Base-by-base conservation (phyloP, 495 filamentous ascomycete species). In the Aspergillus diversus region DNA sequence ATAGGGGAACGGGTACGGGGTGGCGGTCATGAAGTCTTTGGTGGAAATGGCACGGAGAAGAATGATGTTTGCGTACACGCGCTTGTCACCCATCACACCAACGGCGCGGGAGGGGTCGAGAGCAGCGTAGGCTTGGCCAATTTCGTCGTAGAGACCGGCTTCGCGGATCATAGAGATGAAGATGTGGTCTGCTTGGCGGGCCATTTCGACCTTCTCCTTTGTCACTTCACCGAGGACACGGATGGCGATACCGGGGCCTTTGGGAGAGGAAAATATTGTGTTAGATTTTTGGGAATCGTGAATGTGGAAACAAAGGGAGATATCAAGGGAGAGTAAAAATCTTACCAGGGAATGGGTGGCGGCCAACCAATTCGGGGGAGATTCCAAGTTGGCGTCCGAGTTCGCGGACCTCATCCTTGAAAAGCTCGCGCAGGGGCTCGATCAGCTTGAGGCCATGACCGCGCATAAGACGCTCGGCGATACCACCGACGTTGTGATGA, bases 161-260 rank as follows among this genome's bases (percentile, higher is more conserved):
- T 86, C 88, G 52, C 78, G 81, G 76, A 99, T 96, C 85, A 90
- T 90, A 57, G 84, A 81, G 69, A 97, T 96, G 79, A 94, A 99
- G 59, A 82, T 82, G 64, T 90, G 73, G 72, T 98, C 95, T 3
- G 95, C 95, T 68, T 91, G 77, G 16, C 93, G 83, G 15, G 87
- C 92, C 42, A 97, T 96, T 32, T 84, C 84, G 32, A 97, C 87
- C 55, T 88, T 84, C 66, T 93, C 89, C 5, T 81, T 80, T 11
- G 90, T 97, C 5, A 97, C 90, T 61, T 96, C 94, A 42, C 95
- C 95, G 0, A 97, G 79, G 54, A 98, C 88, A 55, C 95, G 87
- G 69, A 98, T 92, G 27, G 89, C 95, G 61, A 99, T 87, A 5
- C 93, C 95, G 0, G 95, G 92, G 12, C 89, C 84, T 32, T 50